These are phyloP conservation scores for Simmondsia chinensis DNA, from an alignment of 148 eudicot genomes.

Conservation along the genomic window DNA sequence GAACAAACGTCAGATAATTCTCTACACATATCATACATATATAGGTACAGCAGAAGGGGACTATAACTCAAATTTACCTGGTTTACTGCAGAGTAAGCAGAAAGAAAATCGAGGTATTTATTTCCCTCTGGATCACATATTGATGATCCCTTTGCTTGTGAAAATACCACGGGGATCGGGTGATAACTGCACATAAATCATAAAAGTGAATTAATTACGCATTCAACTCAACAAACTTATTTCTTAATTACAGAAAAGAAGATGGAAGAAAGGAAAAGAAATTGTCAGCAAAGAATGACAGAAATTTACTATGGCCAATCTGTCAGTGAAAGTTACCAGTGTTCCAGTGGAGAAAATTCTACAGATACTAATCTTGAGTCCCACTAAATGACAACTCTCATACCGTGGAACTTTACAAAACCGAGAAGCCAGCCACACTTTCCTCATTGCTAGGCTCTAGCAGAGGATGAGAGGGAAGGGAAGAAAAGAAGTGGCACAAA, in stretches of 20 bases:
- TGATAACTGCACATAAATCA: slow-evolving; percentile 66
- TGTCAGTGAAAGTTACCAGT: neutral
- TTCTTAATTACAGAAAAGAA: neutral
- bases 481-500: too few relatives aligned
- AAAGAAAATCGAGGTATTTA: slow-evolving; percentile 79
- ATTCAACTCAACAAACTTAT: neutral
- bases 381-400: too few relatives aligned
- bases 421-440: too few relatives aligned
- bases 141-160: slow-evolving; percentile 79
- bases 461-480: too few relatives aligned
- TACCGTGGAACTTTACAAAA: neutral
- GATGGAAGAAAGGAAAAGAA: neutral
- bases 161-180: slow-evolving; percentile 86
- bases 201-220: neutral
- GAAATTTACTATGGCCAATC: neutral
- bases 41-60: neutral
- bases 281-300: neutral
- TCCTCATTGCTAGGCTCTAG: too few relatives aligned
- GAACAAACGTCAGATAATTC: neutral
- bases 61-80: slow-evolving; percentile 35
- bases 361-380: neutral
- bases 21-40: slow-evolving; percentile 1
- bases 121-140: slow-evolving; percentile 99
- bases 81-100: slow-evolving; percentile 96
- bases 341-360: neutral